phyloP scores from a whole-genome alignment of 495 filamentous ascomycete species.

The Penicillium turbatum region DNA sequence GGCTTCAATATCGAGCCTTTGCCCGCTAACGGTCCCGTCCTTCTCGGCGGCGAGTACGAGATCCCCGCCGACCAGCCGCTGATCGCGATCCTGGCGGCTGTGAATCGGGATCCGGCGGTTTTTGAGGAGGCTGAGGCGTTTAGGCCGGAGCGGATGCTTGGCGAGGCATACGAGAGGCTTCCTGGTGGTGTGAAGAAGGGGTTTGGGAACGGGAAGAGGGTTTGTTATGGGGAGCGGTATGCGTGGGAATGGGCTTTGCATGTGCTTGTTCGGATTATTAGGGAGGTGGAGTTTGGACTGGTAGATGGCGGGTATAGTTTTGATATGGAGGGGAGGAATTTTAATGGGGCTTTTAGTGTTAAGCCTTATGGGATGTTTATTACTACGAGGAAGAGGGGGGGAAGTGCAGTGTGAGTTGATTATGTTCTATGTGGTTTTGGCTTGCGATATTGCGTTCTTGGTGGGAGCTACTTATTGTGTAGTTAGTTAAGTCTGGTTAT shows the following conservation, averaged over 20 bases:
- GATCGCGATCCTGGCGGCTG: constrained; percentile 57
- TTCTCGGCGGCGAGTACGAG: constrained; percentile 60
- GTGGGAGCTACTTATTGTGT: too few species aligned
- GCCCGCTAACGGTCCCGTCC: constrained; percentile 46
- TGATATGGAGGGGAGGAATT: constrained; percentile 22
- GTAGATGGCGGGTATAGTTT: constrained; percentile 39
- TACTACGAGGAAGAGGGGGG: background rate
- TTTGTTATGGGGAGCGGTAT: constrained; percentile 61
- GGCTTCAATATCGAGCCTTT: constrained; percentile 55
- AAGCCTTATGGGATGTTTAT: constrained; percentile 20
- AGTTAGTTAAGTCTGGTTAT: too few species aligned
- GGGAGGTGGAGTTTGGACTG: constrained; percentile 42
- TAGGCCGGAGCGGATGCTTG: constrained; percentile 66
- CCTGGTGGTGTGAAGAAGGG: constrained; percentile 60
- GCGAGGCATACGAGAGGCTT: constrained; percentile 55
- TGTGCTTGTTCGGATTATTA: constrained; percentile 37
- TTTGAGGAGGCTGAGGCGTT: constrained; percentile 62
- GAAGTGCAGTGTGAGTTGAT: too few species aligned
- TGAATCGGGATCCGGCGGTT: constrained; percentile 66
- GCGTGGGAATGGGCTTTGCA: constrained; percentile 57
- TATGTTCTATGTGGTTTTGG: too few species aligned
- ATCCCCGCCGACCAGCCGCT: constrained; percentile 56
- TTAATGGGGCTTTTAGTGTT: constrained; percentile 39
- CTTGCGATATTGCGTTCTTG: too few species aligned
- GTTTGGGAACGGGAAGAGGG: constrained; percentile 68